phyloP scores from a whole-genome alignment of 192 early-diverging fungal species.

The Cladochytrium replicatum region DNA sequence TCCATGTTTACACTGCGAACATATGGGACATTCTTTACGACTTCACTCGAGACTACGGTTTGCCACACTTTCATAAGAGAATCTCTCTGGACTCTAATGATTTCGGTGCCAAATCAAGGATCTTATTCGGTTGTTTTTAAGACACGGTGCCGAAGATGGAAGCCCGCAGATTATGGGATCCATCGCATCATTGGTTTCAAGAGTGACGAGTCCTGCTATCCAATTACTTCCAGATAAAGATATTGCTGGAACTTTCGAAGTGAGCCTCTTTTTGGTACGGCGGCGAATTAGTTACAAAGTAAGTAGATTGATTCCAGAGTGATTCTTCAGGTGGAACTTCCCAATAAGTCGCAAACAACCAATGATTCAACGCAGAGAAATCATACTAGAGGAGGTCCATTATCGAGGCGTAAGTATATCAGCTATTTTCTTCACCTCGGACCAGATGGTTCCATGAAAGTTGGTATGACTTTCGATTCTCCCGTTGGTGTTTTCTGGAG shows the following conservation, averaged over 20 bases:
- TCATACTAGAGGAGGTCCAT: not conserved
- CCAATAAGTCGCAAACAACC: no score
- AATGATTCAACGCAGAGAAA: not conserved
- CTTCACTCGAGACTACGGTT: conserved; percentile 6
- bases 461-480: no score
- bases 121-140: not conserved
- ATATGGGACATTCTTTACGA: conserved; percentile 4
- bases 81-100: not conserved
- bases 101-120: not conserved
- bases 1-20: conserved; percentile 3
- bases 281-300: no score
- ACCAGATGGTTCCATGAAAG: no score
- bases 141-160: conserved; percentile 6
- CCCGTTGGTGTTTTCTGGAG: no score
- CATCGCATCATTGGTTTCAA: conserved; percentile 11
- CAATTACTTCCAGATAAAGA: conserved; percentile 11
- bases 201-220: conserved; percentile 5
- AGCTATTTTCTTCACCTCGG: no score
- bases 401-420: conserved; percentile 1
- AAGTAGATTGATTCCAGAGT: no score
- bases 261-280: conserved; percentile 10
- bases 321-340: not conserved
- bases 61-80: not conserved
- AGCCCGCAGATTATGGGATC: no score
- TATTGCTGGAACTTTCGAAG: conserved; percentile 1